Evolutionary conservation across 2,329 filamentous ascomycete genomes (phyloP), one percentile per base, ranked within the genome.

Genomic region (Geosmithia morbida): DNA sequence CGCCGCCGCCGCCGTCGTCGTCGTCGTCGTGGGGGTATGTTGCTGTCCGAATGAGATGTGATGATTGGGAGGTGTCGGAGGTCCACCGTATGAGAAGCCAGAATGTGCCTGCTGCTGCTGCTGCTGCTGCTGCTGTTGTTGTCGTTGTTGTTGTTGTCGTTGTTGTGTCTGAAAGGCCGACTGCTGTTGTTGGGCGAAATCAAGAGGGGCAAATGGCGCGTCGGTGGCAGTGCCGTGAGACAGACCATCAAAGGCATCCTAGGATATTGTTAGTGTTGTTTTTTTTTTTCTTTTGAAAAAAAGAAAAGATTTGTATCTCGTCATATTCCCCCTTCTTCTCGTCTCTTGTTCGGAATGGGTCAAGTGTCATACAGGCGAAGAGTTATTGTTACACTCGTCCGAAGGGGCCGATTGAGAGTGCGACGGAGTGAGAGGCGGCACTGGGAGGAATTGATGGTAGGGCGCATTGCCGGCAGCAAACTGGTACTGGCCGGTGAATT

Each of bases 321-420:
- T n/a, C n/a, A n/a, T n/a, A n/a, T n/a, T n/a, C n/a, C n/a, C n/a
- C n/a, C n/a, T n/a, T n/a, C n/a, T n/a, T n/a, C n/a, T n/a, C n/a
- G n/a, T n/a, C n/a, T n/a, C n/a, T n/a, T n/a, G n/a, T n/a, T n/a
- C n/a, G n/a, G n/a, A n/a, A n/a, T n/a, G n/a, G n/a, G n/a, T n/a
- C n/a, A n/a, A 37, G 33, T 3, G 33, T 5, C 71, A 63, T 64
- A 78, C 74, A 59, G 73, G 69, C 55, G 74, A 70, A 54, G 74
- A 77, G 47, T 71, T 71, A 49, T 64, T 70, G 57, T 63, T 68
- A 61, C 72, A 77, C 48, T 77, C 74, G 48, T 77, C 73, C 39
- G 74, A 75, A 26, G 64, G 63, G 43, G 69, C 69, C 48, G 74
- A 74, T 55, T 72, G 72, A 49, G 73, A 72, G 59, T 74, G 69